phyloP scores from a whole-genome alignment of 768 basidiomycete species.

The Leccinum barrowsii region DNA sequence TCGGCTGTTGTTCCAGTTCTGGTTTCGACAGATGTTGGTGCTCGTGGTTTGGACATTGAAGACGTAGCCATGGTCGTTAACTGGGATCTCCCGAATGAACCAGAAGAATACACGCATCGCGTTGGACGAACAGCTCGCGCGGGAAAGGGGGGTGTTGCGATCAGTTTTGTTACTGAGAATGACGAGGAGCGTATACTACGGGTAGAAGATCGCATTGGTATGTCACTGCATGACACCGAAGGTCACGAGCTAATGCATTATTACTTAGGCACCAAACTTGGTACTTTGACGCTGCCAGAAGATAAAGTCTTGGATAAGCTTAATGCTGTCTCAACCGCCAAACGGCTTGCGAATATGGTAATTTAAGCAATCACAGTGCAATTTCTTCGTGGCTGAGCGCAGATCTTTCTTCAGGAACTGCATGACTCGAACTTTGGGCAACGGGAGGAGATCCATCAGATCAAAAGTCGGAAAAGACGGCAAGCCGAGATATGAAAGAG shows the following conservation, averaged over 20 bases:
- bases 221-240: conserved; percentile 27
- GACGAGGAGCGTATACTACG: conserved; percentile 81
- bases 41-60: conserved; percentile 92
- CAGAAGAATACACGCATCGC: conserved; percentile 95
- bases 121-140: conserved; percentile 92
- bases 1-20: conserved; percentile 85
- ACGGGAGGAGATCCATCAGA: conserved; percentile 77
- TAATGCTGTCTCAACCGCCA: conserved; percentile 88
- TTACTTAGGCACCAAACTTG: conserved; percentile 63
- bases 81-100: conserved; percentile 89
- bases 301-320: conserved; percentile 77
- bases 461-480: conserved; percentile 43
- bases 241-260: background rate
- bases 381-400: conserved; percentile 1
- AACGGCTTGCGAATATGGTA: conserved; percentile 92
- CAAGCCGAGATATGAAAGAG: conserved; percentile 2
- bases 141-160: conserved; percentile 82
- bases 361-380: background rate
- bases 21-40: conserved; percentile 93
- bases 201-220: conserved; percentile 87
- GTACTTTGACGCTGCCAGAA: conserved; percentile 75
- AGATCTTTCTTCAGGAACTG: conserved; percentile 52
- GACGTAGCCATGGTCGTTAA: conserved; percentile 96
- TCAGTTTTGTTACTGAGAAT: conserved; percentile 92
- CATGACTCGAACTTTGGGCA: conserved; percentile 88